Base-by-base conservation (phyloP, 495 filamentous ascomycete genomes). In the Neurospora terricola region DNA sequence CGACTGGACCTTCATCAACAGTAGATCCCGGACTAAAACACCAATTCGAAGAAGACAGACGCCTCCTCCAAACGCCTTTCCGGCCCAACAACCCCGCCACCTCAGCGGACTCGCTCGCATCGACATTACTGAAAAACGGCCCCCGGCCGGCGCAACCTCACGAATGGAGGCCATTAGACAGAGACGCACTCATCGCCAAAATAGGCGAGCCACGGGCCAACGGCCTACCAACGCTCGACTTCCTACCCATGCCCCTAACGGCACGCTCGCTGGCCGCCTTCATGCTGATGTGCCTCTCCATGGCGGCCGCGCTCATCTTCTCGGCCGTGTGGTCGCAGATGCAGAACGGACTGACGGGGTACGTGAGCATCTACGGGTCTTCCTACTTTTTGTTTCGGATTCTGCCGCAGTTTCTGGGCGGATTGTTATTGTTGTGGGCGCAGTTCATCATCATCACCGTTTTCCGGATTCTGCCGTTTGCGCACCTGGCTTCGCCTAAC, bases 341-440 rank as follows among this genome's bases (percentile, higher is more conserved):
- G 6, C 86, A 91, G 71, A 75, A 84, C 10, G 93, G 94, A 0
- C 78, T 97, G 7, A 88, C 87, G 80, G 76, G 83, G 11, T 97
- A 93, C 80, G 80, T 80, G 27, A 85, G 85, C 71, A 89, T 91
- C 68, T 89, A 90, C 69, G 90, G 89, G 34, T 82, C 83, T 10
- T 87, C 89, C n/a, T 97, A 96, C 78, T 97, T 97, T 80, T 82
- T 97, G 71, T 92, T 96, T 78, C 87, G 93, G 73, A 93, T 94
- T 77, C 79, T 97, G 8, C 94, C 94, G 5, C 93, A 92, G 72
- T 83, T 96, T 1, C 74, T 96, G n/a, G 93, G 89, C 3, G 87
- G 88, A 1, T 74, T 90, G n/a, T 81, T 97, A 18, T 82, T 95
- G 36, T 78, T 97, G 12, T 94, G 91, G 85, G 87, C 90, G 1